Evolutionary conservation across 2,329 filamentous ascomycete genomes (phyloP), one percentile per base, ranked within the genome.

Genomic region (Trichoderma harzianum): DNA sequence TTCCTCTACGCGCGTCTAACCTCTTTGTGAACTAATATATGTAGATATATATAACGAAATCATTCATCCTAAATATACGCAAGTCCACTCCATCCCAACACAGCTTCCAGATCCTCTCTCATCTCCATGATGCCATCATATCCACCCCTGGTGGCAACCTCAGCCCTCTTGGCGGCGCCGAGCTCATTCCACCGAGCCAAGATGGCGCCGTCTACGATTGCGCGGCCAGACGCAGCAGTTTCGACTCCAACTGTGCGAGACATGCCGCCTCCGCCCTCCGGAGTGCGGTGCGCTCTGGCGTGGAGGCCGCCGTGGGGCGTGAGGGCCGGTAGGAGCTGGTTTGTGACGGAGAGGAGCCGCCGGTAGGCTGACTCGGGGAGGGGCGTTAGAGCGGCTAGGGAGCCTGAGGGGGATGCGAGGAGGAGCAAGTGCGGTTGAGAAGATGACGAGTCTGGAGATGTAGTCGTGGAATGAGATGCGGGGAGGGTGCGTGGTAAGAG

Each of bases 291-390:
- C 0, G 91, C 93, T 70, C 92, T 90, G 2, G 94, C 92, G 81
- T 98, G 98, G 64, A 98, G 85, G 0, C 93, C 94, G 8, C 91
- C 93, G 5, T 92, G 84, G 74, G 94, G 91, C 57, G 93, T 90
- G 8, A 98, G 87, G 0, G 91, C 90, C 39, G 90, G 93, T 10
- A 91, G 86, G 1, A 99, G 86, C 78, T 97, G 94, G 5, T 91
- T 92, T 61, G 95, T 89, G 5, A 99, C 85, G 2, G 93, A 93
- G 5, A 91, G 91, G 4, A 99, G 87, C 0, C 95, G 91, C 1
- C 96, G 91, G 82, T 98, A 98, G 12, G 91, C 86, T 7, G 91
- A 86, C 80, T 98, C 95, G 0, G 90, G 85, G 1, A 98, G 85
- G 0, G 95, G 90, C 0, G 92, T 92, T 11, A 99, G 86, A 10